Evolutionary conservation across 331 rosid genomes (phyloP).

Genomic region (Dryas integrifolia): DNA sequence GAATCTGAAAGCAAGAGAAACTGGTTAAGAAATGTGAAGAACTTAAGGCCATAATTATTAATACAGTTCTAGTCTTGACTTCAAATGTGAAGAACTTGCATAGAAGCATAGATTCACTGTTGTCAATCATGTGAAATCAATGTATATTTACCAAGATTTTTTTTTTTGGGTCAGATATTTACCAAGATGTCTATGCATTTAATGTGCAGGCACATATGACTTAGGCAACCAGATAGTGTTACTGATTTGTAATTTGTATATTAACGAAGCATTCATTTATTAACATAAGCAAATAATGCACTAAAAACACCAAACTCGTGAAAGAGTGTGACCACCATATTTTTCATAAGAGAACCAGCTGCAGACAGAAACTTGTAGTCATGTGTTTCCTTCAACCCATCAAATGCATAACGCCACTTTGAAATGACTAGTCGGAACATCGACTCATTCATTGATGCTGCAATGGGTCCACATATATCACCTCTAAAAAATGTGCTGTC

Average conservation of each 20-base stretch:
- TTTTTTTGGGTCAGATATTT: background rate
- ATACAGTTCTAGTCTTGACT: background rate
- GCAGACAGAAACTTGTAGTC: constrained; percentile 77
- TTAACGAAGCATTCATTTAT: background rate
- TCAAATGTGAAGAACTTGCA: background rate
- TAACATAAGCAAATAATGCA: background rate
- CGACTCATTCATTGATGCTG: constrained; percentile 80
- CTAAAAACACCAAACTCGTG: background rate
- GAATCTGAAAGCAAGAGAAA: constrained; percentile 56
- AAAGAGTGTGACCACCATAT: constrained; percentile 55
- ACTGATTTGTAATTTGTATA: background rate
- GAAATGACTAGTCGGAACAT: constrained; percentile 84
- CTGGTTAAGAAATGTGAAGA: constrained; percentile 26
- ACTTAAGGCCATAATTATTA: background rate
- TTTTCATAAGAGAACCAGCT: constrained; percentile 89
- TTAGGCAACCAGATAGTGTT: background rate
- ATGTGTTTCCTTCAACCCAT: constrained; percentile 79
- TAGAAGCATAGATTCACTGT: background rate
- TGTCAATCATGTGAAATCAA: background rate
- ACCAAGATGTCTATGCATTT: background rate
- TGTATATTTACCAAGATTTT: background rate
- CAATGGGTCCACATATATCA: constrained; percentile 83
- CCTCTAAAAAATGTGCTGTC: constrained; percentile 60
- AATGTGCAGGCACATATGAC: background rate
- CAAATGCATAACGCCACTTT: constrained; percentile 79